These are phyloP conservation scores for Hymenoscyphus salicellus DNA, from an alignment of 2,329 filamentous ascomycete genomes.

Conservation along the genomic window DNA sequence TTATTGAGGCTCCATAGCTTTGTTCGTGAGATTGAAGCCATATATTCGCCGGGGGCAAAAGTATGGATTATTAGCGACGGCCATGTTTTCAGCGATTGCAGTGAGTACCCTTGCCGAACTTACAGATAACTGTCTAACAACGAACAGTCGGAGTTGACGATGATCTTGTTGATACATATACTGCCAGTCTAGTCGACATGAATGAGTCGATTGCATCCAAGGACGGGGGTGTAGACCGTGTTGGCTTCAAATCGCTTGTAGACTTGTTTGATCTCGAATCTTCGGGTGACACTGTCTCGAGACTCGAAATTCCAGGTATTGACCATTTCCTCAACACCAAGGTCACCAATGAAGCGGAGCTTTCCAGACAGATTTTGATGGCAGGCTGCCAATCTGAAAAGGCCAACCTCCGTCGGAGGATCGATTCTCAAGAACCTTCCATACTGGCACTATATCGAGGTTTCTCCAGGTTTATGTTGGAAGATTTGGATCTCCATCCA, in stretches of 20 bases:
- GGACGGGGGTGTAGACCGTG: not conserved
- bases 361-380: conserved; percentile 8
- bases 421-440: conserved; percentile 9
- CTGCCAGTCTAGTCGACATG: conserved; percentile 8
- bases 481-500: conserved; percentile 11
- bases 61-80: conserved; percentile 11
- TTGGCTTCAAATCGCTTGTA: conserved; percentile 9
- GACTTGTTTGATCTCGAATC: conserved; percentile 10
- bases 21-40: conserved; percentile 2
- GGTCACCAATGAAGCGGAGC: conserved; percentile 7
- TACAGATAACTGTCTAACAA: not conserved
- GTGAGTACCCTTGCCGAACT: not conserved
- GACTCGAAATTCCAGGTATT: conserved; percentile 7
- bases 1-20: conserved; percentile 6
- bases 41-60: conserved; percentile 11
- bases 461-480: conserved; percentile 11
- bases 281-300: not conserved
- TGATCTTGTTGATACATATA: conserved; percentile 8
- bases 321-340: conserved; percentile 10
- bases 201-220: not conserved
- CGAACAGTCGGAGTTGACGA: conserved; percentile 9
- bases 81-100: conserved; percentile 11
- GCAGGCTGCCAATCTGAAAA: conserved; percentile 9
- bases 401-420: conserved; percentile 7
- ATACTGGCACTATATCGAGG: conserved; percentile 10